These are phyloP conservation scores for Austropuccinia psidii DNA, from an alignment of 1,284 basidiomycete species.

Conservation along the genomic window DNA sequence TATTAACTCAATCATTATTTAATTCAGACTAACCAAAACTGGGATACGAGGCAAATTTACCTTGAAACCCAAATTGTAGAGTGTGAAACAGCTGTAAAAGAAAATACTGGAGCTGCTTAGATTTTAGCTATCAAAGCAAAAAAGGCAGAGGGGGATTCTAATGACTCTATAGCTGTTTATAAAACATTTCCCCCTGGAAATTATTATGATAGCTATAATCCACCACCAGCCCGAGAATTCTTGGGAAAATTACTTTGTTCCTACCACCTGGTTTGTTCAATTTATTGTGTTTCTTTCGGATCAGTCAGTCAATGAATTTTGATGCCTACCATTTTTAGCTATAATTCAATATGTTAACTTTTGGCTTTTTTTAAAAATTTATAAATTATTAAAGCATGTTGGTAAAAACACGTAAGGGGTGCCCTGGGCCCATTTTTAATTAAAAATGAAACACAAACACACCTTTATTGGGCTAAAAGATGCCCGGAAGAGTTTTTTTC, in stretches of 20 bases:
- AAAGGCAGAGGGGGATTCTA: too few relatives aligned
- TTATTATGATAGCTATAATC: slow-evolving; percentile 62
- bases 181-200: slow-evolving; percentile 60
- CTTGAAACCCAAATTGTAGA: slow-evolving; percentile 73
- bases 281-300: neutral
- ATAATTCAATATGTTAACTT: too few relatives aligned
- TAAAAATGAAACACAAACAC: too few relatives aligned
- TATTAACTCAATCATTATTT: slow-evolving; percentile 92
- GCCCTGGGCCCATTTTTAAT: too few relatives aligned
- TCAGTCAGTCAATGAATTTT: neutral
- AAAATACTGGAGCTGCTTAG: slow-evolving; percentile 51
- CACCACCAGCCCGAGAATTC: slow-evolving; percentile 65
- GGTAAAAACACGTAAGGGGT: too few relatives aligned
- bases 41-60: slow-evolving; percentile 80
- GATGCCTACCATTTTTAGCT: neutral
- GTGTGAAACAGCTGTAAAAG: slow-evolving; percentile 53
- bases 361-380: too few relatives aligned
- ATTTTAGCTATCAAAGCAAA: slow-evolving; percentile 49
- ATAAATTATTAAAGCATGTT: too few relatives aligned
- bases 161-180: slow-evolving; percentile 57
- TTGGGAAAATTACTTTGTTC: slow-evolving; percentile 82
- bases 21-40: slow-evolving; percentile 85
- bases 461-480: too few relatives aligned
- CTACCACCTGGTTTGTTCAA: slow-evolving; percentile 64
- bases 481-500: too few relatives aligned